phyloP scores from a whole-genome alignment of 331 rosid species.

The Pyracantha coccinea region DNA sequence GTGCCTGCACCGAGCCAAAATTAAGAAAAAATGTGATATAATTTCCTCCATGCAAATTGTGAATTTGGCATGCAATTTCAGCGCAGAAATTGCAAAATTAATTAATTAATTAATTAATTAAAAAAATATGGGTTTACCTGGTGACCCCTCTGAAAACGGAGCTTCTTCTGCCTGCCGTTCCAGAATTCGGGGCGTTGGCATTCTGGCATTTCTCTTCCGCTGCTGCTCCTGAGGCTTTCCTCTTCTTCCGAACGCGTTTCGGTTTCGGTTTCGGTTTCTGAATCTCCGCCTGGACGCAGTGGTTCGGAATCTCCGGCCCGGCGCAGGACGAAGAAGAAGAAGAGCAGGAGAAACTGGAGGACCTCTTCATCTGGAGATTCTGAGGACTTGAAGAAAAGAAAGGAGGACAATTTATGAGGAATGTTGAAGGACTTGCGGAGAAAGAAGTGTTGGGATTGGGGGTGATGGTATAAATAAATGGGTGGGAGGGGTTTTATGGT shows the following conservation, averaged over 20 bases:
- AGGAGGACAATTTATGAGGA: too few relatives aligned
- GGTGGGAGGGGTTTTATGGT: neutral
- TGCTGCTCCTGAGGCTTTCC: neutral
- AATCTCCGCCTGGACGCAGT: neutral
- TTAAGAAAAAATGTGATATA: neutral
- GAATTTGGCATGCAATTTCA: neutral
- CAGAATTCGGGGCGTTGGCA: slow-evolving; percentile 3
- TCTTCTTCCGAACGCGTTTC: slow-evolving; percentile 28
- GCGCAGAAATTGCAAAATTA: neutral
- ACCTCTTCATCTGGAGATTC: slow-evolving; percentile 48
- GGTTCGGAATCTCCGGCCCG: slow-evolving; percentile 27
- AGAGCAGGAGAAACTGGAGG: slow-evolving; percentile 22
- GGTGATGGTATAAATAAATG: neutral
- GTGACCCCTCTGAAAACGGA: slow-evolving; percentile 97
- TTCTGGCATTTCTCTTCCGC: slow-evolving; percentile 20
- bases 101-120: neutral
- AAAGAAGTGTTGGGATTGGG: too few relatives aligned
- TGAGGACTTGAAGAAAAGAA: neutral
- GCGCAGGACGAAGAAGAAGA: slow-evolving; percentile 46
- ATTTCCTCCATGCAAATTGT: slow-evolving; percentile 33
- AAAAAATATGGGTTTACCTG: slow-evolving; percentile 28
- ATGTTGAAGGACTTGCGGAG: too few relatives aligned
- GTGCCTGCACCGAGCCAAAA: slow-evolving; percentile 41
- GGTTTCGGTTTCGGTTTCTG: slow-evolving; percentile 10
- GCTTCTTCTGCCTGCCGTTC: slow-evolving; percentile 44